phyloP scores from a whole-genome alignment of 371 early-diverging fungal species.

The Syncephalastrum monosporum region DNA sequence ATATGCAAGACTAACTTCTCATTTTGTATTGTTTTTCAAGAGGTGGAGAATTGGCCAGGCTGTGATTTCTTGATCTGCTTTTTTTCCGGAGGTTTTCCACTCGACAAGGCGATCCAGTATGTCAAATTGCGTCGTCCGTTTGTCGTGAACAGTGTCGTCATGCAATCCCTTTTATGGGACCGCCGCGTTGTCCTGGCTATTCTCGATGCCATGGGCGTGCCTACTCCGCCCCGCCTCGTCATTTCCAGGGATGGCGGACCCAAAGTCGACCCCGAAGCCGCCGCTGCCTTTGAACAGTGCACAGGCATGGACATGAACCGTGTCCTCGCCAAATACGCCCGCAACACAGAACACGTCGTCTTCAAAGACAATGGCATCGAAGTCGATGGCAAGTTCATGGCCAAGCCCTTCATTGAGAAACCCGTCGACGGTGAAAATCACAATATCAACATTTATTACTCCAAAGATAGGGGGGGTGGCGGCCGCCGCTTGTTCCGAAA shows the following conservation, averaged over 20 bases:
- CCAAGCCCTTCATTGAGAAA: conserved; percentile 98
- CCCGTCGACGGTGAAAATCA: conserved; percentile 97
- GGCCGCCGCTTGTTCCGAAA: conserved; percentile 95
- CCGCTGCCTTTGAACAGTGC: conserved; percentile 33
- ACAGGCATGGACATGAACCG: conserved; percentile 58
- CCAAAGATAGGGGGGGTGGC: conserved; percentile 83
- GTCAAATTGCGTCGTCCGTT: conserved; percentile 81
- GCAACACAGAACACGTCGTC: conserved; percentile 21
- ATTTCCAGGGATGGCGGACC: conserved; percentile 77
- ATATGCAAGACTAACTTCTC: neutral
- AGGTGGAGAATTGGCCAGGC: conserved; percentile 89
- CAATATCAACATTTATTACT: conserved; percentile 96
- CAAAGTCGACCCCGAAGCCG: conserved; percentile 41
- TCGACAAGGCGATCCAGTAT: conserved; percentile 93
- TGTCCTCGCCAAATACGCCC: conserved; percentile 27
- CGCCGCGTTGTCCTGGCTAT: conserved; percentile 86
- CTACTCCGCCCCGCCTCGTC: conserved; percentile 83
- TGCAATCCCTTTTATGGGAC: conserved; percentile 93
- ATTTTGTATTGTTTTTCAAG: conserved; percentile 28
- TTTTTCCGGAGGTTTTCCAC: conserved; percentile 94
- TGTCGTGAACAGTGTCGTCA: conserved; percentile 87
- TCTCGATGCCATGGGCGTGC: conserved; percentile 83
- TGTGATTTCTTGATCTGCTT: conserved; percentile 98
- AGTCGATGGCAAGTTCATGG: conserved; percentile 65
- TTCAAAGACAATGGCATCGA: conserved; percentile 66